Conservation (phyloP, 129 eudicot species). For the Flaveria linearis region DNA sequence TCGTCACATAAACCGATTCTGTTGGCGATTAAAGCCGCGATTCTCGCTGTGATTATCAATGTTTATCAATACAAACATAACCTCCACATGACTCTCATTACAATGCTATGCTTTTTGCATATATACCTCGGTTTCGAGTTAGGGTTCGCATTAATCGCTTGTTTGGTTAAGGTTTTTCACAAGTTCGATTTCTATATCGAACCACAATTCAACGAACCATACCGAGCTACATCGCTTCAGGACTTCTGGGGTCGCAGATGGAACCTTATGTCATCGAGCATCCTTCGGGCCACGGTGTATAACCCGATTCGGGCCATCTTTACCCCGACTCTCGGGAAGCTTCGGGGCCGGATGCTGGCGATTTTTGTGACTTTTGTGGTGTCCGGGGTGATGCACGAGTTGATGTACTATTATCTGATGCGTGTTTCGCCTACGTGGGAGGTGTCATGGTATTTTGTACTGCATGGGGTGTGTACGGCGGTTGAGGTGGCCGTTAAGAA, state of each 20-base stretch:
- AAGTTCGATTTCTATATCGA: conserved; percentile 46
- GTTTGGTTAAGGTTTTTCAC: conserved; percentile 34
- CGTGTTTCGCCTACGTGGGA: conserved; percentile 66
- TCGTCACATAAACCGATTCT: conserved; percentile 3
- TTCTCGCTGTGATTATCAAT: conserved; percentile 27
- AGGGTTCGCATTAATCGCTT: conserved; percentile 39
- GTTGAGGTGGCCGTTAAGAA: conserved; percentile 47
- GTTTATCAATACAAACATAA: conserved; percentile 33
- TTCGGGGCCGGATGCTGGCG: conserved; percentile 28
- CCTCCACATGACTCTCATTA: conserved; percentile 35
- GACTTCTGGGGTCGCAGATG: conserved; percentile 86
- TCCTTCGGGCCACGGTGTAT: conserved; percentile 53
- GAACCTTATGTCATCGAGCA: conserved; percentile 57
- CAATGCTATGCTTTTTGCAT: conserved; percentile 38
- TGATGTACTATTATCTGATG: conserved; percentile 41
- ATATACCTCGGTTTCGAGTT: conserved; percentile 52
- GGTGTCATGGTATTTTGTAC: conserved; percentile 65
- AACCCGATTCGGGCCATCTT: conserved; percentile 31
- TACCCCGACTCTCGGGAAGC: conserved; percentile 22
- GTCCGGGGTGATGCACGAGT: conserved; percentile 71
- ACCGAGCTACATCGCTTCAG: conserved; percentile 58
- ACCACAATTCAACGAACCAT: conserved; percentile 68
- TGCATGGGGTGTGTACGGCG: conserved; percentile 56
- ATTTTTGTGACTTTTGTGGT: conserved; percentile 48
- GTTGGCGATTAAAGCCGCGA: conserved; percentile 22